phyloP scores from a whole-genome alignment of 2,329 filamentous ascomycete genomes.

The Fusarium sp. region DNA sequence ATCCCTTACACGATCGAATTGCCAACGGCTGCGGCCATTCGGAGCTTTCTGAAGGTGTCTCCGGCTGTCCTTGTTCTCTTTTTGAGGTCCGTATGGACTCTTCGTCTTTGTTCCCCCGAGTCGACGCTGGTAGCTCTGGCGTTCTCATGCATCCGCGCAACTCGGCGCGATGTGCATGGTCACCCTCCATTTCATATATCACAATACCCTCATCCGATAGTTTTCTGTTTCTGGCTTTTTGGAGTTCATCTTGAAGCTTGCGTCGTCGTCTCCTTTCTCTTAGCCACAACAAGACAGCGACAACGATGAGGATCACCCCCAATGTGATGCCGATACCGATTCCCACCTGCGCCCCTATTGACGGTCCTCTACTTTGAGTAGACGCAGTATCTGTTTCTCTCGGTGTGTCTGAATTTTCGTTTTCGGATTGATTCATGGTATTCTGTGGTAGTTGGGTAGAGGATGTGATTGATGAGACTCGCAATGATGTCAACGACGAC shows the following conservation, averaged over 20 bases:
- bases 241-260: slow-evolving; percentile 24
- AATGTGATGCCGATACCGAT: slow-evolving; percentile 35
- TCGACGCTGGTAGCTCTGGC: slow-evolving; percentile 28
- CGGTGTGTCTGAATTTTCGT: slow-evolving; percentile 10
- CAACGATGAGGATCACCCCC: slow-evolving; percentile 26
- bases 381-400: not conserved
- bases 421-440: slow-evolving; percentile 5
- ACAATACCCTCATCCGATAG: not conserved
- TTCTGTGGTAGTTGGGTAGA: not conserved
- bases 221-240: slow-evolving; percentile 6
- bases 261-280: slow-evolving; percentile 37
- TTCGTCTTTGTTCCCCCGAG: not conserved
- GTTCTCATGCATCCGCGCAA: slow-evolving; percentile 38
- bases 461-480: not conserved
- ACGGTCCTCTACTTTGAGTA: not conserved
- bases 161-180: slow-evolving; percentile 33
- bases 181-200: slow-evolving; percentile 41
- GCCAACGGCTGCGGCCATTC: slow-evolving; percentile 20
- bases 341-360: slow-evolving; percentile 35
- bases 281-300: slow-evolving; percentile 37
- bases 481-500: slow-evolving; percentile 1
- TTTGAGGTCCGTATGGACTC: not conserved
- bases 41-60: not conserved
- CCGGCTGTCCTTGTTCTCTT: not conserved
- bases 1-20: not conserved